phyloP scores from a whole-genome alignment of 208 protist genomes.

The Leishmania guyanensis region DNA sequence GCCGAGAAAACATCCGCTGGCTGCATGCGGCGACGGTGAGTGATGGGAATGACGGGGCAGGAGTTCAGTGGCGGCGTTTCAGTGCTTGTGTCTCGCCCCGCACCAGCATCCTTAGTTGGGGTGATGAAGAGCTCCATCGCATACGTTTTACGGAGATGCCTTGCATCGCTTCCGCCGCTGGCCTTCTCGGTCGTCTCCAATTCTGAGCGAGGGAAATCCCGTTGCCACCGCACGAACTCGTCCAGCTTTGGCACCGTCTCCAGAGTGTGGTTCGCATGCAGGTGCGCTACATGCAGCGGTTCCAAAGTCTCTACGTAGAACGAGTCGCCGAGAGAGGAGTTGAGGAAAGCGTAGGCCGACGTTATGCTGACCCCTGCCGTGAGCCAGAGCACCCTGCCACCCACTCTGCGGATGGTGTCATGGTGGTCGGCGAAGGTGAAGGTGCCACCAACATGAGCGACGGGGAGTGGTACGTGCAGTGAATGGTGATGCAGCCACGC shows the following conservation, averaged over 20 bases:
- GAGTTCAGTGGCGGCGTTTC: not conserved
- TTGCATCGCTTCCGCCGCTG: not conserved
- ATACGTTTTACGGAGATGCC: conserved; percentile 19
- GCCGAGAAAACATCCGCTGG: conserved; percentile 41
- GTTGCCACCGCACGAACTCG: conserved; percentile 52
- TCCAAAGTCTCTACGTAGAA: conserved; percentile 33
- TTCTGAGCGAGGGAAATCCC: conserved; percentile 10
- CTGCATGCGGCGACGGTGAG: conserved; percentile 37
- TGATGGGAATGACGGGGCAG: conserved; percentile 13
- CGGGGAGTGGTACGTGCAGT: conserved; percentile 52
- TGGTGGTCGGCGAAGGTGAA: conserved; percentile 74
- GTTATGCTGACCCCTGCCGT: conserved; percentile 81
- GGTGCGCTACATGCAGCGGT: conserved; percentile 64
- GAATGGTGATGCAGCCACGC: conserved; percentile 64
- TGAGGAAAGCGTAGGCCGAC: conserved; percentile 60
- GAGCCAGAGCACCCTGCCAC: conserved; percentile 69
- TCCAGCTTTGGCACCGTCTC: conserved; percentile 55
- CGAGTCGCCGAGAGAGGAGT: conserved; percentile 35
- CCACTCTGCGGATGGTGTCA: conserved; percentile 37
- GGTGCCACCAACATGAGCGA: conserved; percentile 51
- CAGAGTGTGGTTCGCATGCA: conserved; percentile 68
- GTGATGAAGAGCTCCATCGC: conserved; percentile 33
- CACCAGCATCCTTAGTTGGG: not conserved
- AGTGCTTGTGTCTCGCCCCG: not conserved
- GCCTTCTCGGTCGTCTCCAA: not conserved